A percentile compares a stretch with the other conserved stretches of the same genome.
phyloP scores from a whole-genome alignment of 176 grass and related monocot genomes.

The Oryza punctata region DNA sequence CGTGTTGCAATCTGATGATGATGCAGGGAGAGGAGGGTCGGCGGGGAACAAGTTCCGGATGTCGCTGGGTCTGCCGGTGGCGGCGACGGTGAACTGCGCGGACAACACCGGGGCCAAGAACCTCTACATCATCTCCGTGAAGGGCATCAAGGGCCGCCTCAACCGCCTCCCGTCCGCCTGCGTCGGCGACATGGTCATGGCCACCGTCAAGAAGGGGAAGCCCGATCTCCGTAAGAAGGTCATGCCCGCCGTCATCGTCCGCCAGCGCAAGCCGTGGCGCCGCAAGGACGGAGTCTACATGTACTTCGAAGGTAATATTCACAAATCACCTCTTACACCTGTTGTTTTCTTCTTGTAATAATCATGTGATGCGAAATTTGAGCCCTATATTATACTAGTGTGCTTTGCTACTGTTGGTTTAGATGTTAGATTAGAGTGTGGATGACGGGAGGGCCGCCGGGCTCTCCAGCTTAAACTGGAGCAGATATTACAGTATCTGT shows the following conservation, averaged over 20 bases:
- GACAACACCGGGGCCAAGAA: constrained; percentile 65
- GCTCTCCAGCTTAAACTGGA: constrained; percentile 46
- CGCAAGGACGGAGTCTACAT: constrained; percentile 76
- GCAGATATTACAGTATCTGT: constrained; percentile 51
- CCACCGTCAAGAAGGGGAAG: constrained; percentile 74
- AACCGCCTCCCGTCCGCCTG: constrained; percentile 67
- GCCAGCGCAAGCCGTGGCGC: constrained; percentile 63
- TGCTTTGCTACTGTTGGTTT: background rate
- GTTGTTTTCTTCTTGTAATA: too few species aligned
- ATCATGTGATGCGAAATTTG: too few species aligned
- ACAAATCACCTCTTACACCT: background rate
- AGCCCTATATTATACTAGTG: background rate
- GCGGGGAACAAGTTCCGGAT: constrained; percentile 67
- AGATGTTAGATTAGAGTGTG: background rate
- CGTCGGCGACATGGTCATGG: constrained; percentile 80
- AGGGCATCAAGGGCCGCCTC: constrained; percentile 70
- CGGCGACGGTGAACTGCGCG: constrained; percentile 64
- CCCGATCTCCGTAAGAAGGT: constrained; percentile 70
- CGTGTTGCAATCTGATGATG: background rate
- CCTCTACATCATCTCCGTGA: constrained; percentile 72
- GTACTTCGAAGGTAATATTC: constrained; percentile 62
- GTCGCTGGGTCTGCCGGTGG: constrained; percentile 66
- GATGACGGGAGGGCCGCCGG: constrained; percentile 37
- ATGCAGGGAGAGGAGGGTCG: constrained; percentile 49
- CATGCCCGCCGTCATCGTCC: constrained; percentile 69